These are phyloP conservation scores for Annulohypoxylon maeteangense DNA, from an alignment of 495 filamentous ascomycete genomes.

Conservation along the genomic window DNA sequence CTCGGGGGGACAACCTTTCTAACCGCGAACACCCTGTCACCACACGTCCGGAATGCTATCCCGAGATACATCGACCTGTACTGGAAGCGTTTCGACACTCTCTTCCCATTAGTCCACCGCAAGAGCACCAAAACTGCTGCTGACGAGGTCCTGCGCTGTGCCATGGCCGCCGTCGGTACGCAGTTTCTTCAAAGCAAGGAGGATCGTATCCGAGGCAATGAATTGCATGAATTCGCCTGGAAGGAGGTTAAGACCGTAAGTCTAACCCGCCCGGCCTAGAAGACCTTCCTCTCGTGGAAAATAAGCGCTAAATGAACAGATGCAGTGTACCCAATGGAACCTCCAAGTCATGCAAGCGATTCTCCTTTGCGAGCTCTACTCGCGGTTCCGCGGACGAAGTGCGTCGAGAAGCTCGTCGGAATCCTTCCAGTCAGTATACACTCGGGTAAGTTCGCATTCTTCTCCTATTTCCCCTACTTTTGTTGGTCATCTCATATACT, in stretches of 20 bases:
- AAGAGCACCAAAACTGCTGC: slow-evolving; percentile 50
- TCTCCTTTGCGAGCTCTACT: slow-evolving; percentile 65
- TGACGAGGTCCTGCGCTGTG: slow-evolving; percentile 56
- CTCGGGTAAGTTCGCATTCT: slow-evolving; percentile 59
- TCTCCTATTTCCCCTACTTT: slow-evolving; percentile 49
- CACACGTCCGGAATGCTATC: slow-evolving; percentile 48
- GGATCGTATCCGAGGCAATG: slow-evolving; percentile 56
- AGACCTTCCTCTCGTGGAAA: not conserved
- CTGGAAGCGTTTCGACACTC: slow-evolving; percentile 56
- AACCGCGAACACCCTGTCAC: slow-evolving; percentile 48
- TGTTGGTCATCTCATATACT: slow-evolving; percentile 53
- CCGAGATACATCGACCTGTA: slow-evolving; percentile 58
- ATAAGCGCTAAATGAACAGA: slow-evolving; percentile 32
- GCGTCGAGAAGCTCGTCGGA: slow-evolving; percentile 55
- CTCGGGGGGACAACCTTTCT: slow-evolving; percentile 48
- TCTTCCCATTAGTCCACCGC: slow-evolving; percentile 57
- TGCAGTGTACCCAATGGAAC: slow-evolving; percentile 56
- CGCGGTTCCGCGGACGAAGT: slow-evolving; percentile 63
- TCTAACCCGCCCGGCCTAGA: not conserved
- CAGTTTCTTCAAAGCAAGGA: slow-evolving; percentile 57
- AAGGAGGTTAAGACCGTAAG: slow-evolving; percentile 53
- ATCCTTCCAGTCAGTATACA: slow-evolving; percentile 62
- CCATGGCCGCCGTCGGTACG: slow-evolving; percentile 62
- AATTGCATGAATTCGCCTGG: slow-evolving; percentile 59
- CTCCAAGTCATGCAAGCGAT: slow-evolving; percentile 65